A percentile compares a stretch with the other conserved stretches of the same genome.
Conservation (phyloP, 257 asterid genomes). For the Misopates orontium region DNA sequence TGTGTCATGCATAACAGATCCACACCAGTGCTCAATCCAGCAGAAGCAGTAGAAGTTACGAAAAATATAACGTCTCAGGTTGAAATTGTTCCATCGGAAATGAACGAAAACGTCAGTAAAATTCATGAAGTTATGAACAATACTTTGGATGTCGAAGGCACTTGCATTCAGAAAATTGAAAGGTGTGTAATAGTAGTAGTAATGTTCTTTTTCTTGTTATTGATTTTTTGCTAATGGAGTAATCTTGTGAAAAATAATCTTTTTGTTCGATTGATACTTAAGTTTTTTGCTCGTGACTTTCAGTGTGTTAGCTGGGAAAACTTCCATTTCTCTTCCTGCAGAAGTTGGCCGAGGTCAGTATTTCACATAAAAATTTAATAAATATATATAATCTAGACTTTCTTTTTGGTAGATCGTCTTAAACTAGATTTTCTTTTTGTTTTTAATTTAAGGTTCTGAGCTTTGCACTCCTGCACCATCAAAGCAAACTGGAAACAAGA, state of each 20-base stretch:
- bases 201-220: slow-evolving; percentile 18
- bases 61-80: slow-evolving; percentile 29
- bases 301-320: slow-evolving; percentile 28
- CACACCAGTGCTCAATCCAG: slow-evolving; percentile 22
- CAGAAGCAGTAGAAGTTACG: slow-evolving; percentile 29
- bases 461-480: slow-evolving; percentile 68
- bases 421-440: neutral
- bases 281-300: slow-evolving; percentile 13
- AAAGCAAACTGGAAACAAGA: slow-evolving; percentile 42
- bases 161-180: too few species aligned
- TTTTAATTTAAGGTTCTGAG: slow-evolving; percentile 29
- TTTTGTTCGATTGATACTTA: neutral
- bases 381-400: too few species aligned
- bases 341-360: slow-evolving; percentile 41
- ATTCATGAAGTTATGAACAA: too few species aligned
- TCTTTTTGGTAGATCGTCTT: slow-evolving; percentile 14
- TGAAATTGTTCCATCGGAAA: slow-evolving; percentile 28
- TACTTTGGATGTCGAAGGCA: too few species aligned
- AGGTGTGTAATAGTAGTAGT: too few species aligned
- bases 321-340: slow-evolving; percentile 25
- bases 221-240: slow-evolving; percentile 16
- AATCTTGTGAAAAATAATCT: slow-evolving; percentile 30
- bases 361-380: slow-evolving; percentile 10
- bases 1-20: slow-evolving; percentile 17
- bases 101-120: slow-evolving; percentile 27